Conservation (phyloP, 176 grass and related monocot genomes). For the Poa annua region DNA sequence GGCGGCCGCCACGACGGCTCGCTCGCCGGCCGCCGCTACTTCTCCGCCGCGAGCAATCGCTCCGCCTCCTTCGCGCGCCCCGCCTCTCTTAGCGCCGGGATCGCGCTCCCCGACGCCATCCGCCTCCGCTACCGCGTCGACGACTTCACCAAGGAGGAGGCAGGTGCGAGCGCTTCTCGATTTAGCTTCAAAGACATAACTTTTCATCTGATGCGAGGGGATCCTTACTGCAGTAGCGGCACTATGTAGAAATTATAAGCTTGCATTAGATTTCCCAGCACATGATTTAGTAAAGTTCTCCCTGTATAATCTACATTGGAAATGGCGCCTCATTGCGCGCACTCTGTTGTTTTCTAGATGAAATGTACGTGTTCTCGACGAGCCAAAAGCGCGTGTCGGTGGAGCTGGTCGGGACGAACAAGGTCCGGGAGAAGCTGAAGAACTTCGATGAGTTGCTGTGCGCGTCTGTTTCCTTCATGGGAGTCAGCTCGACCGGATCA, state of each 20-base stretch:
- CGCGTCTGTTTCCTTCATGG: constrained; percentile 80
- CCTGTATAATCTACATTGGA: no score
- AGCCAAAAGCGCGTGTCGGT: constrained; percentile 80
- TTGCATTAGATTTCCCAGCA: not conserved
- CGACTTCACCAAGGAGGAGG: constrained; percentile 83
- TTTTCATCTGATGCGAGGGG: not conserved
- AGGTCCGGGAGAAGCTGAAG: constrained; percentile 91
- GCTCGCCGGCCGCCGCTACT: constrained; percentile 61
- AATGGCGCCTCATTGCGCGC: not conserved
- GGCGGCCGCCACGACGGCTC: constrained; percentile 80
- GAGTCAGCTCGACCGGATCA: constrained; percentile 68
- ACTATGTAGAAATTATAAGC: not conserved
- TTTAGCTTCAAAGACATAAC: not conserved
- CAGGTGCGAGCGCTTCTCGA: constrained; percentile 41
- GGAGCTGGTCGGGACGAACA: constrained; percentile 79
- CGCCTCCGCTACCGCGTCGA: constrained; percentile 64
- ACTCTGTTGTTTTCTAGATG: constrained; percentile 54
- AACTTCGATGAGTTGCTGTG: constrained; percentile 61
- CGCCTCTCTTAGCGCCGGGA: constrained; percentile 59
- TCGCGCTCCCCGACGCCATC: constrained; percentile 78
- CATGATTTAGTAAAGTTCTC: not conserved
- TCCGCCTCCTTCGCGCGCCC: constrained; percentile 82
- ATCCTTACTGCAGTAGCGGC: not conserved
- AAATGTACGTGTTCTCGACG: constrained; percentile 93
- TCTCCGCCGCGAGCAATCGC: constrained; percentile 48